Base-by-base conservation (phyloP, 2,329 filamentous ascomycete genomes). In the Colletotrichum magnum region DNA sequence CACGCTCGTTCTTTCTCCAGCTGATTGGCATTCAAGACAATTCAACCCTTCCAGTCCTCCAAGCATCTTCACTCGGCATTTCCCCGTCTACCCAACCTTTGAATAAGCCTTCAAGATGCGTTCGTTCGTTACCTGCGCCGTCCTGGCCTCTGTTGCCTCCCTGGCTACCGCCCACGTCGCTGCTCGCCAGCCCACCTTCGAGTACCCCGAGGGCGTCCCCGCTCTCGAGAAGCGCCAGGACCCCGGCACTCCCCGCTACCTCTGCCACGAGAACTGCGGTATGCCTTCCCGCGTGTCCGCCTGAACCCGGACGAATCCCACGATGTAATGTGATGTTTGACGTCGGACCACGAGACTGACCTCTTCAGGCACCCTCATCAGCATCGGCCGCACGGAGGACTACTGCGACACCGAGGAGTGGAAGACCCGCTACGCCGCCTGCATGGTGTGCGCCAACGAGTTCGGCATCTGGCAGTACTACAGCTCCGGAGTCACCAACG, bases 201-300 rank as follows among this genome's bases (percentile, higher is more conserved):
- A 71, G 60, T 69, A 60, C 47, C 70, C 67, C 63, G 58, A 52
- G 10, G 28, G 21, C 6, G 60, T 71, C 36, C 61, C 62, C 9
- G 54, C 54, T 24, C 73, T 84, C 2, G 68, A 81, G 61, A 79
- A 77, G 71, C 81, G 83, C 54, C 84, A 85, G 73, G 79, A 81
- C 18, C 82, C 82, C 13, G 84, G 83, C 6, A 82, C 82, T 7
- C 80, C 83, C 16, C 73, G 76, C 3, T 85, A 82, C 71, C 79
- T 81, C 24, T 86, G 84, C 75, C 83, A 85, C 69, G 80, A 82
- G 66, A 81, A 83, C 70, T 86, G 84, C 73, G 83, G 83, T 83
- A 75, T 63, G 78, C 74, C 28, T 5, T 16, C 6, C n/a, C 12
- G 13, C 16, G 4, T n/a, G 2, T 6, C 26, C 12, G 7, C 13